phyloP scores from a whole-genome alignment of 768 basidiomycete genomes.

The Panaeolus cyanescens region DNA sequence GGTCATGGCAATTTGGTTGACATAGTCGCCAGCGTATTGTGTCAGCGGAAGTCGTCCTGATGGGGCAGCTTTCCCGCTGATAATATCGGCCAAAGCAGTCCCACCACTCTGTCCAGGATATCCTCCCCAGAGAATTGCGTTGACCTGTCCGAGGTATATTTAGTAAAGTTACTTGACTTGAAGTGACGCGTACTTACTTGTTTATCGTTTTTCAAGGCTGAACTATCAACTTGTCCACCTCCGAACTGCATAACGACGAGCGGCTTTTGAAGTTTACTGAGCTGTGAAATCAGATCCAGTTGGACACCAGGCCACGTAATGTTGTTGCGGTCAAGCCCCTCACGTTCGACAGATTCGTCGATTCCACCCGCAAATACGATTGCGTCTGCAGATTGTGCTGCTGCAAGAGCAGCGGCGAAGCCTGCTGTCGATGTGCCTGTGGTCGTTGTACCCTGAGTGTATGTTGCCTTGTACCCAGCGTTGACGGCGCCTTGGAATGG shows the following conservation, averaged over 20 bases:
- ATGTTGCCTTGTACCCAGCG: conserved; percentile 48
- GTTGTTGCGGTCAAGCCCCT: conserved; percentile 45
- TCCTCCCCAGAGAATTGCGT: conserved; percentile 57
- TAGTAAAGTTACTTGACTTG: neutral
- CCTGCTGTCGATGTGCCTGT: conserved; percentile 39
- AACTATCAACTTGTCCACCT: conserved; percentile 56
- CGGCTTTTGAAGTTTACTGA: conserved; percentile 50
- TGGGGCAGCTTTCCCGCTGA: conserved; percentile 52
- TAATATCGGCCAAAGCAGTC: conserved; percentile 51
- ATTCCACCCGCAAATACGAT: conserved; percentile 59
- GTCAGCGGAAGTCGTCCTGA: conserved; percentile 56
- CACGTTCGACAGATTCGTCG: conserved; percentile 49
- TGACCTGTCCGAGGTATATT: conserved; percentile 36
- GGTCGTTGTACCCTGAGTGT: conserved; percentile 43
- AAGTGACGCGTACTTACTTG: conserved; percentile 30
- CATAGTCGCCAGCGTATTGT: conserved; percentile 54
- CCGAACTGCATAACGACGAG: conserved; percentile 57
- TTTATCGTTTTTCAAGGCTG: conserved; percentile 47
- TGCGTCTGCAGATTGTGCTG: conserved; percentile 49
- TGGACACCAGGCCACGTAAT: conserved; percentile 61
- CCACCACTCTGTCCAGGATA: conserved; percentile 62
- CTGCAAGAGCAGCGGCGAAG: conserved; percentile 53
- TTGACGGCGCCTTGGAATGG: conserved; percentile 49
- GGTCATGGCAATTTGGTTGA: conserved; percentile 52
- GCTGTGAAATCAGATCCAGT: conserved; percentile 46